Percentiles rank a stretch among this genome's conserved stretches.
Conservation (phyloP, 1,139 yeast genomes). For the Zygotorulaspora mrakii region DNA sequence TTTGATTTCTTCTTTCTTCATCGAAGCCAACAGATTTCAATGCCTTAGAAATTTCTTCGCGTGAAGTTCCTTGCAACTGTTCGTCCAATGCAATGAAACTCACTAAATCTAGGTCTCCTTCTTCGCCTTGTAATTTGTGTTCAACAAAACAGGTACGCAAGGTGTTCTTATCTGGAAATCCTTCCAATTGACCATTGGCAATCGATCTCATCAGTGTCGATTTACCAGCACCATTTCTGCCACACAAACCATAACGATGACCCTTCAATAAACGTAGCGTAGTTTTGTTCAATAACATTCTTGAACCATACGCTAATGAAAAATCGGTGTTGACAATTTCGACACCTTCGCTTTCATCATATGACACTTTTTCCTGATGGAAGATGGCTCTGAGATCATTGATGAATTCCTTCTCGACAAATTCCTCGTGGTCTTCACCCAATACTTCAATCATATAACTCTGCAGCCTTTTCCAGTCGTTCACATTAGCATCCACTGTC, state of each 20-base stretch:
- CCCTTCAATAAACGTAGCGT: conserved; percentile 84
- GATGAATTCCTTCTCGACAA: conserved; percentile 46
- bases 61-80: conserved; percentile 59
- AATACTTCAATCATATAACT: conserved; percentile 54
- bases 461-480: conserved; percentile 77
- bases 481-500: conserved; percentile 75
- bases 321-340: conserved; percentile 92
- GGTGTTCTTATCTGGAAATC: conserved; percentile 88
- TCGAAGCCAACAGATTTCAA: conserved; percentile 85
- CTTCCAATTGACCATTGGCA: conserved; percentile 95
- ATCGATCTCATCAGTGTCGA: conserved; percentile 96
- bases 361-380: conserved; percentile 56
- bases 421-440: conserved; percentile 42
- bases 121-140: conserved; percentile 93
- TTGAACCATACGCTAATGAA: conserved; percentile 94
- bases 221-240: conserved; percentile 98
- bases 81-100: conserved; percentile 89
- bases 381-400: conserved; percentile 60
- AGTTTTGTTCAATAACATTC: conserved; percentile 94
- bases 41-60: conserved; percentile 70
- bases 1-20: conserved; percentile 80
- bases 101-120: conserved; percentile 85
- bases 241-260: conserved; percentile 96
- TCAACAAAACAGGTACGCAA: conserved; percentile 94
- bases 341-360: conserved; percentile 65